A percentile compares a stretch with the other conserved stretches of the same genome.
phyloP scores from a whole-genome alignment of 2,329 filamentous ascomycete species.

The Fusarium coicis region DNA sequence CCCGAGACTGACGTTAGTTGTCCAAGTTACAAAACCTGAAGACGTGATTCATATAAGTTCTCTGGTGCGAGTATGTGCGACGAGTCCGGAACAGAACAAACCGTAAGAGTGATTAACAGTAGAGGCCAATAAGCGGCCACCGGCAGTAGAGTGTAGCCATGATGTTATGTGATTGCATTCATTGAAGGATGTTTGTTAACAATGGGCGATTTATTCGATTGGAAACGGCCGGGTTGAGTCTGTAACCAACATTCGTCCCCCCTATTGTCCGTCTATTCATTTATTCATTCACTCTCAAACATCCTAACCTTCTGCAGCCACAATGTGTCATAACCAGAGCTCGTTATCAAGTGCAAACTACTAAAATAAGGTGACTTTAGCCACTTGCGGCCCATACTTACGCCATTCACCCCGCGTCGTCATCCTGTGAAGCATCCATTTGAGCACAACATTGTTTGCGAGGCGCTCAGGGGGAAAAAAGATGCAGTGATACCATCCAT shows the following conservation, averaged over 20 bases:
- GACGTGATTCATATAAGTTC: background rate
- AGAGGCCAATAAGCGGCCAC: background rate
- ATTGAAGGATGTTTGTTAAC: conserved; percentile 15
- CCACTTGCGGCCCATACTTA: background rate
- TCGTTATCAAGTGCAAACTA: conserved; percentile 23
- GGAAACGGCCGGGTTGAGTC: conserved; percentile 5
- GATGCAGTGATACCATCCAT: conserved; percentile 37
- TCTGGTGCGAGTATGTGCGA: background rate
- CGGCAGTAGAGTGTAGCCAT: background rate
- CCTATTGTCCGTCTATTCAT: background rate
- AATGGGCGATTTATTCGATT: conserved; percentile 9
- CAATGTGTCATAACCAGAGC: conserved; percentile 26
- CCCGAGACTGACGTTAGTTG: background rate
- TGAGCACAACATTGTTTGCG: conserved; percentile 17
- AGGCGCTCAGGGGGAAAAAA: conserved; percentile 28
- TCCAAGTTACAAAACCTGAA: background rate
- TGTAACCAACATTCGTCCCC: conserved; percentile 12
- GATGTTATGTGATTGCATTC: conserved; percentile 14
- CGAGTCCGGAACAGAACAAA: background rate
- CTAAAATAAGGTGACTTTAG: background rate
- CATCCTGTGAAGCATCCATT: conserved; percentile 25
- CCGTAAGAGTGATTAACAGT: background rate
- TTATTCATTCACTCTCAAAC: conserved; percentile 1
- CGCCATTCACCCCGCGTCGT: conserved; percentile 11
- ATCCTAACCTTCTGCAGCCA: background rate